phyloP scores from a whole-genome alignment of 192 early-diverging fungal genomes.

The Backusella liffmaniae region DNA sequence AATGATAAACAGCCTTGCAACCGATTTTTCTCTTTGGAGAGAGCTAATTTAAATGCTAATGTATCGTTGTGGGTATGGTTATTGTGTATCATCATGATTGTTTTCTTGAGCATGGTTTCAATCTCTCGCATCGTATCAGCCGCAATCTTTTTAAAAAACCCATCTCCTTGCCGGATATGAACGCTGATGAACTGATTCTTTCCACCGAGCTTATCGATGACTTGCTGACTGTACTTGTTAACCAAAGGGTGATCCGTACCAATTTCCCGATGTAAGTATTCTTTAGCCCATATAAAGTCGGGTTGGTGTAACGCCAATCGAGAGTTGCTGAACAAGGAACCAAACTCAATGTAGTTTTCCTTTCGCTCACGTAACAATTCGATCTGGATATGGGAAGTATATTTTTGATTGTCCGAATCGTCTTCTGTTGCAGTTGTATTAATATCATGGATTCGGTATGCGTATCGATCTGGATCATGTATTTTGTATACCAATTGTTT shows the following conservation, averaged over 20 bases:
- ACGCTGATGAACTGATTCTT: conserved; percentile 34
- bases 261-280: conserved; percentile 27
- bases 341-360: conserved; percentile 40
- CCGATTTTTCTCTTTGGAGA: background rate
- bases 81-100: background rate
- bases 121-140: conserved; percentile 28
- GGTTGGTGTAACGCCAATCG: conserved; percentile 28
- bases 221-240: conserved; percentile 23
- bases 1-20: background rate
- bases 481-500: background rate
- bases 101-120: conserved; percentile 13
- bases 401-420: background rate
- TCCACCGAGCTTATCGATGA: conserved; percentile 19
- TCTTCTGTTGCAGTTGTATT: background rate
- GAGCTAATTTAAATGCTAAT: background rate
- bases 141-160: conserved; percentile 31
- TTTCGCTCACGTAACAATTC: conserved; percentile 27
- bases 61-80: background rate
- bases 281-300: conserved; percentile 5
- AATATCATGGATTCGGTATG: conserved; percentile 11
- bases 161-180: conserved; percentile 43
- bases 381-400: conserved; percentile 18
- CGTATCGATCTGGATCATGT: conserved; percentile 19
- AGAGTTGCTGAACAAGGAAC: conserved; percentile 41
- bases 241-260: conserved; percentile 20